Evolutionary conservation across 1,284 basidiomycete species (phyloP).

Genomic region (Exobasidium cylindrosporum): DNA sequence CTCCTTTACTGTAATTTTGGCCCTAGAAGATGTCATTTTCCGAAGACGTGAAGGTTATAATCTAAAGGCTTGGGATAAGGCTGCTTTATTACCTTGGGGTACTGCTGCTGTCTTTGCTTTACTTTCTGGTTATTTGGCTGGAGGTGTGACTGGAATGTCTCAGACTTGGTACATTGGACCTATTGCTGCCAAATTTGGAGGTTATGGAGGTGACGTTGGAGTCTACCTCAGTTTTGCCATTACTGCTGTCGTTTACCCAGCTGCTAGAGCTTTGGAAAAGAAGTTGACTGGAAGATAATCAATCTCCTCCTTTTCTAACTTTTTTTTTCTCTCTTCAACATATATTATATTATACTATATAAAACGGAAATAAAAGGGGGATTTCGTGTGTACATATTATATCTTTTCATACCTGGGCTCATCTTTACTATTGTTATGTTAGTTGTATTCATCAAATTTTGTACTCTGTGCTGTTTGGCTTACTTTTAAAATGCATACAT

Average conservation of each 20-base stretch:
- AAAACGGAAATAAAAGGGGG: no score
- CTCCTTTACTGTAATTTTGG: neutral
- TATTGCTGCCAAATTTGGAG: neutral
- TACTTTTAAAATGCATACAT: no score
- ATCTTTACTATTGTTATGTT: no score
- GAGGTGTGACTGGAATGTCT: neutral
- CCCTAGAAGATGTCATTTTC: neutral
- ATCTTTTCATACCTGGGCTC: no score
- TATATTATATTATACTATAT: no score
- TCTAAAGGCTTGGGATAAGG: neutral
- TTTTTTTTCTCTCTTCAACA: no score
- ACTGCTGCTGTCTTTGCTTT: neutral
- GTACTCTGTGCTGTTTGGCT: no score
- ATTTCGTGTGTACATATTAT: no score
- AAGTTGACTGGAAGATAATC: neutral
- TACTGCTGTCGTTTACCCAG: neutral
- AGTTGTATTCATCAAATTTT: no score
- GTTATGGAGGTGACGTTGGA: neutral
- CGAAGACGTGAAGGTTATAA: neutral
- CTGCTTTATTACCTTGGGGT: neutral
- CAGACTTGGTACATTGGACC: neutral
- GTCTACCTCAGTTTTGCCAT: neutral
- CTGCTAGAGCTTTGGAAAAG: neutral
- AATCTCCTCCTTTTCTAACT: no score
- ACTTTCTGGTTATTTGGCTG: neutral